Evolutionary conservation across 306 rosid species (phyloP), one percentile per base, ranked within the genome.

Genomic region (Acacia melanoxylon): DNA sequence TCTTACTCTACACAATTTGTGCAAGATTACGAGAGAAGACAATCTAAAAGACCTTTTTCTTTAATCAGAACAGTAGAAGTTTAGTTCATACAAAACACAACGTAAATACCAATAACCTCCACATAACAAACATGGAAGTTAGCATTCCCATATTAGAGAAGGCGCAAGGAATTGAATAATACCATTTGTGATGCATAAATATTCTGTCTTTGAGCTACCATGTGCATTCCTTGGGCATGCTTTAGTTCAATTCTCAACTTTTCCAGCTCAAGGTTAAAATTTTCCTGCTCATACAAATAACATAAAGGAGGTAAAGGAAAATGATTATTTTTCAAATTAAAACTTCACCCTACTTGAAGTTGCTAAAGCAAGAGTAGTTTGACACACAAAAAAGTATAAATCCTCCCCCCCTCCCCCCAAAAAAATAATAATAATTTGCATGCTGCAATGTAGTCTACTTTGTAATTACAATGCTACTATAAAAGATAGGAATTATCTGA

Each of bases 211-310:
- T 90, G 94, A 82, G 94, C 98, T 66, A 93, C 71, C 15, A 97
- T 94, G 74, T 88, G 91, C 93, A 96, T 87, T 88, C 94, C 99
- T 82, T 87, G 94, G 73, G 83, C 97, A 84, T 92, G 97, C 85
- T 91, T 91, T 75, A 96, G 94, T 81, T 96, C 94, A 74, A 87
- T 86, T 87, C 97, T 93, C 84, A 96, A 86, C 90, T 88, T 91
- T 85, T 96, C 98, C 73, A 96, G 88, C 87, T 92, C 98, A 79
- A 92, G 83, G 87, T 84, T 85, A 66, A 96, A 46, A 80, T 81
- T 81, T n/a, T 24, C 89, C 99, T 95, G 93, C 76, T 78, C 75
- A 85, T n/a, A 74, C 58, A 84, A 80, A 77, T 56, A 73, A 69
- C 66, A 52, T 48, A 45, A 25, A 59, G 35, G 17, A 16, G 7